phyloP scores from a whole-genome alignment of 176 grass and related monocot genomes.

The Puya raimondii region DNA sequence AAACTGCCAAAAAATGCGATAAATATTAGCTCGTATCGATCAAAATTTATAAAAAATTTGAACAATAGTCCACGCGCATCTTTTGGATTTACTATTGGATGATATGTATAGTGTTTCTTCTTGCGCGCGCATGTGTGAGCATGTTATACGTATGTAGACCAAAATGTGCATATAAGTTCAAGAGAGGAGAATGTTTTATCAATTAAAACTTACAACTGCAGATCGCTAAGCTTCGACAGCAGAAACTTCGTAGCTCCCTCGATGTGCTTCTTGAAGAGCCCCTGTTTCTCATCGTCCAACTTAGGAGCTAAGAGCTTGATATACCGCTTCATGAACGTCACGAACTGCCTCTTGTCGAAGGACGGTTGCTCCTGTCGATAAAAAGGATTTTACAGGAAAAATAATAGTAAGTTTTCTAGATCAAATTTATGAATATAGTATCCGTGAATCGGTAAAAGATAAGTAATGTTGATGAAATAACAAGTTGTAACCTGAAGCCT shows the following conservation, averaged over 20 bases:
- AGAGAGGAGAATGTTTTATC: no score
- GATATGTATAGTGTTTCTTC: no score
- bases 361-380: constrained; percentile 21
- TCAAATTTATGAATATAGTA: not conserved
- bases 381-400: not conserved
- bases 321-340: constrained; percentile 34
- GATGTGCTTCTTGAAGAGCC: constrained; percentile 30
- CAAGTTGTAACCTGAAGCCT: constrained; percentile 10
- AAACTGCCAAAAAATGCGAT: constrained; percentile 34
- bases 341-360: constrained; percentile 33
- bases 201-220: constrained; percentile 28
- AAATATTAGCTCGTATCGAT: not conserved
- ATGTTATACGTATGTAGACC: no score
- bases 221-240: constrained; percentile 23
- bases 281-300: constrained; percentile 24
- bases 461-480: not conserved
- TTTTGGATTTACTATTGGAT: no score
- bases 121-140: no score
- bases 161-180: no score
- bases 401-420: not conserved
- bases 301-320: constrained; percentile 30
- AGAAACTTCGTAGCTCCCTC: constrained; percentile 26
- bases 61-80: no score
- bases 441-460: not conserved
- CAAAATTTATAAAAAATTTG: not conserved